phyloP scores from a whole-genome alignment of 2,329 filamentous ascomycete genomes.

The Metarhizium anisopliae region DNA sequence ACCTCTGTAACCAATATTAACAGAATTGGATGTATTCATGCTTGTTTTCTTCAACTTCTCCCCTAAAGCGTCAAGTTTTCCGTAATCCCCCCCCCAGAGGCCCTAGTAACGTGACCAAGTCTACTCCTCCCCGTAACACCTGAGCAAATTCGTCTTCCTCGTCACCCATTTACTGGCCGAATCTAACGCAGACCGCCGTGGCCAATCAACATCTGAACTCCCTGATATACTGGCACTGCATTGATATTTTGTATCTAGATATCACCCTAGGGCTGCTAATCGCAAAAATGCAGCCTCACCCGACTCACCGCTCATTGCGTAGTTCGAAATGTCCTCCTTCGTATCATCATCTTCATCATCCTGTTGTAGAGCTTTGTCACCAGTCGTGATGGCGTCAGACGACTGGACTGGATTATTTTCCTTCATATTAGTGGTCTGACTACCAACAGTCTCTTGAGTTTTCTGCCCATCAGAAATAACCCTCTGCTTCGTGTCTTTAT shows the following conservation, averaged over 20 bases:
- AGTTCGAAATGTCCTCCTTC: background rate
- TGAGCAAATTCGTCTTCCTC: no score
- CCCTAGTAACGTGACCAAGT: no score
- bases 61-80: no score
- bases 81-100: no score
- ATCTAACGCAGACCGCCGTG: no score
- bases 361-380: background rate
- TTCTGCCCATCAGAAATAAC: background rate
- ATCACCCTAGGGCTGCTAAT: constrained; percentile 1
- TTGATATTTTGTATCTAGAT: background rate
- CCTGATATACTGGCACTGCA: no score
- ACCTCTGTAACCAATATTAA: no score
- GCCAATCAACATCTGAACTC: no score
- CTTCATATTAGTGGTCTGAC: background rate
- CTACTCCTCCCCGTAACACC: no score
- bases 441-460: background rate
- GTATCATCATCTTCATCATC: background rate
- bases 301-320: background rate
- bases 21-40: no score
- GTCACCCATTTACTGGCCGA: no score
- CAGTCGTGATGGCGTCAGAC: background rate
- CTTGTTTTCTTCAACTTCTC: no score
- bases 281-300: constrained; percentile 1
- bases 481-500: background rate
- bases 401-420: background rate